Evolutionary conservation across 208 protist species (phyloP), one percentile per base, ranked within the genome.

Genomic region (Vickermania spadyakhi): DNA sequence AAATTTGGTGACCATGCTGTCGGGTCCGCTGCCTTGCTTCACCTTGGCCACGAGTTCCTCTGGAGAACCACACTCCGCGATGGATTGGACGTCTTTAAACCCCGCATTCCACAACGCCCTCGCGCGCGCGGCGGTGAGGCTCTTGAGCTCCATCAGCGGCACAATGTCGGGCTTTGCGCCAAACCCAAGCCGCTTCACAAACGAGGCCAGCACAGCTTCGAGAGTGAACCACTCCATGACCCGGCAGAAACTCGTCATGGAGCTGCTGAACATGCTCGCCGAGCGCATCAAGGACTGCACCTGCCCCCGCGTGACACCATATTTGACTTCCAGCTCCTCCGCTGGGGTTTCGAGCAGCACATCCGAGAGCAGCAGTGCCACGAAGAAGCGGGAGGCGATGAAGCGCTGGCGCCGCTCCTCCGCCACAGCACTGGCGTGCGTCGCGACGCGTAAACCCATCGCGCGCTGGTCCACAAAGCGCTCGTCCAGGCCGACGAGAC

Each of bases 131-230:
- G 86, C 75, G 60, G 89, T 81, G 56, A 94, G 70, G 14, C 83
- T 81, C 3, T 57, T 52, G 30, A 97, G 87, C 69, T 96, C 81
- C 72, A 94, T 91, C 25, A 97, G 69, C 49, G 91, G 89, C 60
- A 97, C 56, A 60, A 97, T 76, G 66, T 97, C 92, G 25, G 88
- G 83, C 64, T 91, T 84, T 27, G 91, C 89, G 31, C 92, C 92
- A 60, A 91, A 89, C 29, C 81, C 83, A 0, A 97, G 75, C 2
- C 92, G 81, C 68, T 88, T 84, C 13, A 86, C 77, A 58, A 95
- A 91, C 1, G 91, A 86, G 2, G 79, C 62, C 1, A 96, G 84
- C 51, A 97, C 75, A 45, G 89, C 80, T 72, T 91, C 84, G 11
- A 96, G 73, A 14, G 83, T 77, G 64, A 73, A 94, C 89, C 87